Evolutionary conservation across 495 filamentous ascomycete species (phyloP), one percentile per base, ranked within the genome.

Genomic region (Usnea hakonensis): DNA sequence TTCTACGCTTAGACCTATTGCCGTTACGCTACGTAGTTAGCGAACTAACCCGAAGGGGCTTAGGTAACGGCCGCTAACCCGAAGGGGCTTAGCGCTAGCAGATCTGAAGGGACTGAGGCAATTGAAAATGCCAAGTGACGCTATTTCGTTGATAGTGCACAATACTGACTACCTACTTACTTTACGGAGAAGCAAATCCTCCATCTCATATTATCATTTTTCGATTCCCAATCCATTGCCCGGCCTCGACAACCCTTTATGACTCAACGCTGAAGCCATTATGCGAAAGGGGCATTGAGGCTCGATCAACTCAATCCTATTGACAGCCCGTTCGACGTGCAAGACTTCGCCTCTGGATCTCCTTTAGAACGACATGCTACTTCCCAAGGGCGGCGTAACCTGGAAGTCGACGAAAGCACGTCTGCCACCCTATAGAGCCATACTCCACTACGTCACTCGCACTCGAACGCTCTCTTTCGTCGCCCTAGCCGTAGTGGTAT

Each of bases 341-440:
- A 55, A 9, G n/a, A 50, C 48, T 32, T 54, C 38, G 61, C 61
- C 53, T 37, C 43, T 59, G 35, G 57, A 59, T 55, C 35, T 55
- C 43, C 46, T 44, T 53, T 17, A 32, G 50, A 62, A 64, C 67
- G 63, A 63, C 52, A 90, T 90, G 87, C 78, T 95, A 73, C 81
- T 94, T 66, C 88, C 89, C 57, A 95, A 95, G 75, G 89, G 89
- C 74, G 90, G 89, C 75, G 83, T 95, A 71, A 94, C 81, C 73
- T 97, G 93, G 90, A 96, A 96, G 79, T 88, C 90, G 66, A 85
- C 95, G 58, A 87, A 81, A 75, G 81, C 89, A 67, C 81, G 86
- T 62, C 77, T 97, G 66, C 93, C 92, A 5, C 90, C 91, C 62
- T 85, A 87, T 66, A 83, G 90, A 76, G 89, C 89, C 43, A 75